Conservation (phyloP, 2,329 filamentous ascomycete species). For the Neofusicoccum sp. region DNA sequence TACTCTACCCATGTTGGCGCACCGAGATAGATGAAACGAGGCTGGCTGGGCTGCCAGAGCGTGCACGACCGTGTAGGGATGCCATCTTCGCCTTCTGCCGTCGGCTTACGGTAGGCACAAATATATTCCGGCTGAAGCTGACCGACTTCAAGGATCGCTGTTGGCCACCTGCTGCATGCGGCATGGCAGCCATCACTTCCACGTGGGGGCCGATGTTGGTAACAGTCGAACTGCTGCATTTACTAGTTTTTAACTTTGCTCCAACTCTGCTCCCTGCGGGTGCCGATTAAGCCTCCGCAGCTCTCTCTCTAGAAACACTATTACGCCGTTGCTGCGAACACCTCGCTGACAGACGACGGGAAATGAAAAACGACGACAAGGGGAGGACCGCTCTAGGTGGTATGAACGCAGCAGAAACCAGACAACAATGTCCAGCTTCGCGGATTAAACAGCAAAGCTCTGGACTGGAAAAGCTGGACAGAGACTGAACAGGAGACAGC, state of each 20-base stretch:
- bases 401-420: background rate
- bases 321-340: background rate
- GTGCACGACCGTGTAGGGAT: too few species aligned
- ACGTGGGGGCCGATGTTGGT: background rate
- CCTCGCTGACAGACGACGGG: conserved; percentile 1
- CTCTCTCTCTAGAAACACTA: background rate
- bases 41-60: background rate
- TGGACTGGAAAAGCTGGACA: background rate
- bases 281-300: background rate
- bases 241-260: conserved; percentile 8
- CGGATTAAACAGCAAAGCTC: background rate
- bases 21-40: background rate
- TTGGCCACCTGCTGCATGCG: background rate
- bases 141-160: background rate
- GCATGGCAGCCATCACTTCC: background rate
- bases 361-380: background rate
- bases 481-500: background rate
- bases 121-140: background rate
- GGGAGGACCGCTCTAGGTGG: conserved; percentile 1
- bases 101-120: background rate
- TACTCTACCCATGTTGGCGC: background rate
- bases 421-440: conserved; percentile 7
- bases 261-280: background rate
- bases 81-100: background rate
- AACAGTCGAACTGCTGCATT: background rate